These are phyloP conservation scores for Psophocarpus tetragonolobus DNA, from an alignment of 306 rosid species.

Conservation along the genomic window DNA sequence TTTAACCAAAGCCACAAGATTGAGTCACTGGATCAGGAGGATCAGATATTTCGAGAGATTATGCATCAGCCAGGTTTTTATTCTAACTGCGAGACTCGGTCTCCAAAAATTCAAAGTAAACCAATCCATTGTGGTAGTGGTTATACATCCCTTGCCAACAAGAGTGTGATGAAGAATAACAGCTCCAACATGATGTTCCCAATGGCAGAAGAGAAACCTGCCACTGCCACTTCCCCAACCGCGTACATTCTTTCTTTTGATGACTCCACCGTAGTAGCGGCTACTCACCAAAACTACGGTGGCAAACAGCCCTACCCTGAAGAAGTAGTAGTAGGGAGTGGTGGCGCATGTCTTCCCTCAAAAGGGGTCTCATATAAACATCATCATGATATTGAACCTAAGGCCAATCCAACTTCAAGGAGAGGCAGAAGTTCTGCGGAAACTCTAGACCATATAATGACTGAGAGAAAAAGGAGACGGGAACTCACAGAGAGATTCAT, in stretches of 20 bases:
- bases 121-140: neutral
- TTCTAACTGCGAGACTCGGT: conserved; percentile 20
- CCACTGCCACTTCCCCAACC: neutral
- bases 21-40: conserved; percentile 9
- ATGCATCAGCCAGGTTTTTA: conserved; percentile 31
- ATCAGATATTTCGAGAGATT: conserved; percentile 22
- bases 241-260: conserved; percentile 29
- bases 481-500: conserved; percentile 38
- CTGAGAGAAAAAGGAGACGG: conserved; percentile 40
- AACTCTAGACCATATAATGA: conserved; percentile 32
- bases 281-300: neutral
- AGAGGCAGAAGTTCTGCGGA: conserved; percentile 25
- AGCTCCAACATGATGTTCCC: neutral
- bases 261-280: conserved; percentile 14
- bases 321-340: neutral
- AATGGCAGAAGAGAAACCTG: conserved; percentile 1
- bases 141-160: neutral
- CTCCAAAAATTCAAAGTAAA: conserved; percentile 1
- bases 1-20: conserved; percentile 20
- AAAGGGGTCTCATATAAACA: neutral
- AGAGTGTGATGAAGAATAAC: neutral
- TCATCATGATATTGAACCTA: neutral
- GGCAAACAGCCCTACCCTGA: conserved; percentile 19
- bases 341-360: conserved; percentile 3
- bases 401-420: conserved; percentile 5